phyloP scores from a whole-genome alignment of 2,329 filamentous ascomycete species.

The Ceratocystiopsis minuta region DNA sequence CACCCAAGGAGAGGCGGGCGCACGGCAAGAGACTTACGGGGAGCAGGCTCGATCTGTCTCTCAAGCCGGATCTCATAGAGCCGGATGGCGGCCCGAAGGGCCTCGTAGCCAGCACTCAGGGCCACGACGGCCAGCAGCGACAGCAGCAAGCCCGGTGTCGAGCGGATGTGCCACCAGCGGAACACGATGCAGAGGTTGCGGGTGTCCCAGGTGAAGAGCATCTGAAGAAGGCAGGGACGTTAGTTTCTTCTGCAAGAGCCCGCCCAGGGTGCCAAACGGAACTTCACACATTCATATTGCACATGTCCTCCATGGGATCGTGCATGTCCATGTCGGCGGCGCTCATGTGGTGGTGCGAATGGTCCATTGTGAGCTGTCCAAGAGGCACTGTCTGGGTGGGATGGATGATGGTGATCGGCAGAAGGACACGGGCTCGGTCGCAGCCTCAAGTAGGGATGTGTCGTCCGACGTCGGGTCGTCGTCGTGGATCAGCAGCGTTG shows the following conservation, averaged over 20 bases:
- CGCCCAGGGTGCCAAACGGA: too few relatives aligned
- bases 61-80: conserved; percentile 50
- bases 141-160: conserved; percentile 54
- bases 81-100: conserved; percentile 57
- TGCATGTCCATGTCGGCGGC: conserved; percentile 37
- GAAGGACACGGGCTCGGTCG: too few relatives aligned
- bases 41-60: conserved; percentile 27
- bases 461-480: background rate
- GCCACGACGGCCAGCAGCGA: conserved; percentile 70
- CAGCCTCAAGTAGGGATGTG: too few relatives aligned
- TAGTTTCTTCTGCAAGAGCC: too few relatives aligned
- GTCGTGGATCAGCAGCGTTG: background rate
- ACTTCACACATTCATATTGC: conserved; percentile 64
- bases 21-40: conserved; percentile 26
- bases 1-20: background rate
- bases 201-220: conserved; percentile 96
- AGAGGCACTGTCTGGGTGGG: background rate
- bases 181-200: conserved; percentile 93
- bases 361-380: conserved; percentile 19
- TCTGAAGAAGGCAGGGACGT: conserved; percentile 32
- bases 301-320: conserved; percentile 32
- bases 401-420: background rate
- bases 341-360: conserved; percentile 27
- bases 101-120: conserved; percentile 85
- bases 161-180: conserved; percentile 69